Percentiles rank a stretch among this genome's conserved stretches.
Evolutionary conservation across 345 rosid genomes (phyloP).

Genomic region (Arabis alpina): DNA sequence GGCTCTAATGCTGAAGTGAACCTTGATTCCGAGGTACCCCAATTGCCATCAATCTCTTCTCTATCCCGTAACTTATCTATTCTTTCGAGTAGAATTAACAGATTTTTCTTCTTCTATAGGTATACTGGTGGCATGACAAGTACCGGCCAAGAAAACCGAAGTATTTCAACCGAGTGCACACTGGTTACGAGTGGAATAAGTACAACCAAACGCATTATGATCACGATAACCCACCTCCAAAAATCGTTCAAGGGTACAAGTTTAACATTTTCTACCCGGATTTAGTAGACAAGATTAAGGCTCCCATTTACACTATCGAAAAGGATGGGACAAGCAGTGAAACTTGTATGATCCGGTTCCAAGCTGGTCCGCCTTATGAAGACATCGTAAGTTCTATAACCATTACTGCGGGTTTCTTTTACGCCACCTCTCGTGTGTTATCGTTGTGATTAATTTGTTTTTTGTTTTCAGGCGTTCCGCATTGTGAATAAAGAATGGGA

Average conservation of each 20-base stretch:
- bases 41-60: not conserved
- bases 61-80: not conserved
- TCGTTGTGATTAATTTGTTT: not conserved
- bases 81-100: not conserved
- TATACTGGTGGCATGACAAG: constrained; percentile 99
- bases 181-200: constrained; percentile 98
- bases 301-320: constrained; percentile 78
- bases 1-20: constrained; percentile 93
- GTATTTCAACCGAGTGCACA: constrained; percentile 95
- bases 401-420: not conserved
- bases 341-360: constrained; percentile 88
- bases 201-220: constrained; percentile 93
- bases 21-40: constrained; percentile 77
- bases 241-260: constrained; percentile 91
- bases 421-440: not conserved
- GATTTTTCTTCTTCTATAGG: constrained; percentile 45
- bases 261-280: constrained; percentile 96
- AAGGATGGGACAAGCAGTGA: constrained; percentile 79
- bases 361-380: constrained; percentile 96
- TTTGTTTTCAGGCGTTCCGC: constrained; percentile 65
- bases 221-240: constrained; percentile 97
- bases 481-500: constrained; percentile 98
- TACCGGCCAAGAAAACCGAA: constrained; percentile 94
- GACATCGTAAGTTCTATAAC: constrained; percentile 66
- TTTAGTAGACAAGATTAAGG: constrained; percentile 84